Base-by-base conservation (phyloP, 805 yeast species). In the Yarrowia sp. region DNA sequence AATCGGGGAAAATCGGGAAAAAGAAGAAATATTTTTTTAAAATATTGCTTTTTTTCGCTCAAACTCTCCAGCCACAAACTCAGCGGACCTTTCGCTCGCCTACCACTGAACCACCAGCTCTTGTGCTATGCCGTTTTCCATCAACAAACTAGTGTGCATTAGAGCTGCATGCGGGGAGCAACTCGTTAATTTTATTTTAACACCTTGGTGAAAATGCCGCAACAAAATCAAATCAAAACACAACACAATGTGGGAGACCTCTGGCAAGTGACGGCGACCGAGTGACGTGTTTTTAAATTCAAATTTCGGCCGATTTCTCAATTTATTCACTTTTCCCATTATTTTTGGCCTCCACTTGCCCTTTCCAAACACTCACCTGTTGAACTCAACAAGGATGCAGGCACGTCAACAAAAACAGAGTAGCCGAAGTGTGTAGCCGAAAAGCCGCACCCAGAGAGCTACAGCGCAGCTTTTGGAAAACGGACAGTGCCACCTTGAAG, bases 301-400 rank as follows among this genome's bases (percentile, higher is more conserved):
- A 24, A 24, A 24, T 24, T 24, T 24, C 30, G 30, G 6, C 30
- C 30, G 30, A 5, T 24, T 24, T 24, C 30, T 7, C 30, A 0
- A 15, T 46, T 46, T 24, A 13, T 46, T 12, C 9, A 7, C 13
- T 12, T 20, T 13, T 44, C 14, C 33, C 33, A 20, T 40, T 14
- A 14, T 15, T 15, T 40, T 15, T 12, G 3, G 15, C 17, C 15
- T 46, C 19, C 17, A 17, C 44, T 40, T 7, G 24, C 0, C 33
- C 8, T 20, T 20, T 24, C 17, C 15, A 10, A 46, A 24, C 43
- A 34, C 63, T 40, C 47, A 42, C 63, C 63, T 55, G 63, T 55
- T 55, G 63, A 55, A 55, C 63, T 55, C 63, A 55, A 55, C 63
- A 55, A 55, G 47, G 63, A 55, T 55, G 63, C 63, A 55, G 63